A percentile compares a stretch with the other conserved stretches of the same genome.
These are phyloP conservation scores for Botryotinia calthae DNA, from an alignment of 2,329 filamentous ascomycete genomes.

Conservation along the genomic window DNA sequence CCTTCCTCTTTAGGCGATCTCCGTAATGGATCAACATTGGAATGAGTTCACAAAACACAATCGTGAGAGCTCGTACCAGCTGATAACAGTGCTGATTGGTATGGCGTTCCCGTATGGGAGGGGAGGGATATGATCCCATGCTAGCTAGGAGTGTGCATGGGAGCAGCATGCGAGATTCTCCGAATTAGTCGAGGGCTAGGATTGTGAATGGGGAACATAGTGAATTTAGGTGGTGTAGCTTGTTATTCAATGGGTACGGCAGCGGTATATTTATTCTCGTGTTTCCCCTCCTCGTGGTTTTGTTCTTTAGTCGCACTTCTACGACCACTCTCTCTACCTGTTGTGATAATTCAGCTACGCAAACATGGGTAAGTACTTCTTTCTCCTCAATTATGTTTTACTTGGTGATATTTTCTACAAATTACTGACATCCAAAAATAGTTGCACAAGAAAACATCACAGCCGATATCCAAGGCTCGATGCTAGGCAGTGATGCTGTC, in stretches of 20 bases:
- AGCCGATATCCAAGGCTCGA: slow-evolving; percentile 20
- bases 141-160: slow-evolving; percentile 6
- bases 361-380: slow-evolving; percentile 18
- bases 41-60: slow-evolving; percentile 1
- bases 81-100: slow-evolving; percentile 17
- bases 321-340: slow-evolving; percentile 15
- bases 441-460: slow-evolving; percentile 23
- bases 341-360: slow-evolving; percentile 13
- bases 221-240: not conserved
- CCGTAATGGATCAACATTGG: slow-evolving; percentile 6
- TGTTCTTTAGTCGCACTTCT: slow-evolving; percentile 11
- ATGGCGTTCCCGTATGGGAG: slow-evolving; percentile 12
- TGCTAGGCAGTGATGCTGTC: slow-evolving; percentile 22
- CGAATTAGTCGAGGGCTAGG: not conserved
- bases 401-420: not conserved
- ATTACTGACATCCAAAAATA: slow-evolving; percentile 7
- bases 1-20: slow-evolving; percentile 9
- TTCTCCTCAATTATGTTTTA: not conserved
- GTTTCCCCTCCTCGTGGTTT: slow-evolving; percentile 12
- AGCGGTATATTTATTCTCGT: slow-evolving; percentile 19
- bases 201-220: slow-evolving; percentile 2
- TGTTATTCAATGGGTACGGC: not conserved
- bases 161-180: slow-evolving; percentile 14
- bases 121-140: slow-evolving; percentile 13
- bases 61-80: slow-evolving; percentile 13